phyloP scores from a whole-genome alignment of 2,329 filamentous ascomycete genomes.

The Plenodomus lindquistii region DNA sequence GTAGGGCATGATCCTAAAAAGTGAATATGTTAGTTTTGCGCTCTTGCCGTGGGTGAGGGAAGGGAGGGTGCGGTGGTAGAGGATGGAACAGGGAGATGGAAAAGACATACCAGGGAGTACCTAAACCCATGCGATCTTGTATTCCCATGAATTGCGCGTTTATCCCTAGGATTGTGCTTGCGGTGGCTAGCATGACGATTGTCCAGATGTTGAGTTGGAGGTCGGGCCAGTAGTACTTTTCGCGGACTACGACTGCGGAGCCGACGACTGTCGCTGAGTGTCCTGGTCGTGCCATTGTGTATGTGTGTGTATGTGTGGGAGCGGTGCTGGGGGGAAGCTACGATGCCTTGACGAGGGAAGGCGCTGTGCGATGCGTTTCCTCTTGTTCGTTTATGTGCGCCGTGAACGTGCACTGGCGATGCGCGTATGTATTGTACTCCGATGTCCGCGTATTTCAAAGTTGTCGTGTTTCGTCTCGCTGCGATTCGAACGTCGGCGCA shows the following conservation, averaged over 20 bases:
- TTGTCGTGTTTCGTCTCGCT: not conserved
- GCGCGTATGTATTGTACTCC: not conserved
- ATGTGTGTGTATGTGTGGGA: not conserved
- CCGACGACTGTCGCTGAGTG: slow-evolving; percentile 41
- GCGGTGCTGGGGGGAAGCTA: not conserved
- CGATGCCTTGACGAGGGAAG: not conserved
- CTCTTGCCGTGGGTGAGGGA: slow-evolving; percentile 1
- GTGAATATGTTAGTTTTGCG: not conserved
- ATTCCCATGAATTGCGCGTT: slow-evolving; percentile 64
- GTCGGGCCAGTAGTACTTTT: slow-evolving; percentile 67
- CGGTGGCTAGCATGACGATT: slow-evolving; percentile 63
- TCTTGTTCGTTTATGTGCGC: not conserved
- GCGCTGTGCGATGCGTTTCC: not conserved
- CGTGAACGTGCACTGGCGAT: not conserved
- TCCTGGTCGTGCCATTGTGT: slow-evolving; percentile 42
- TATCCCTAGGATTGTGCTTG: slow-evolving; percentile 62
- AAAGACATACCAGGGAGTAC: slow-evolving; percentile 61
- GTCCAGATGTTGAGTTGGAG: slow-evolving; percentile 68
- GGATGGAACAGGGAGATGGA: too few species aligned
- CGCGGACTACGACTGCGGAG: slow-evolving; percentile 49
- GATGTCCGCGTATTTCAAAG: not conserved
- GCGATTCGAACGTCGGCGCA: not conserved
- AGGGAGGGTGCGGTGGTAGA: not conserved
- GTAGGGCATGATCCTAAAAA: slow-evolving; percentile 64
- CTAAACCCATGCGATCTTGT: slow-evolving; percentile 58